Percentiles rank a stretch among this genome's conserved stretches.
Conservation (phyloP, 768 basidiomycete genomes). For the Tylopilus vinaceipallidus region DNA sequence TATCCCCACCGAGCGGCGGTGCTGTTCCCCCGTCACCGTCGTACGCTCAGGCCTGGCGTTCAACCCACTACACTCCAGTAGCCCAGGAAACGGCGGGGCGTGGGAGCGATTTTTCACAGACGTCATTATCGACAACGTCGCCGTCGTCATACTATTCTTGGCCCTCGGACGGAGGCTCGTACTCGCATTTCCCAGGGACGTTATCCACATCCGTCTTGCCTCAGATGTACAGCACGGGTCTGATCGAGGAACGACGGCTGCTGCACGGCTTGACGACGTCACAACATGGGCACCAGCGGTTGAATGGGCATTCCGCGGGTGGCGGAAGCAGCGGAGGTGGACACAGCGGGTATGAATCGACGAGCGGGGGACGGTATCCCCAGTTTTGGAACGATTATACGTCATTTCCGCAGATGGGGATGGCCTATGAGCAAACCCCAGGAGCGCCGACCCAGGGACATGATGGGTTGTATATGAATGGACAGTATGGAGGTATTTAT, state of each 20-base stretch:
- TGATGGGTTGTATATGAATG: conserved; percentile 23
- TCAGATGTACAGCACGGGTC: conserved; percentile 72
- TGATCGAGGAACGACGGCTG: conserved; percentile 50
- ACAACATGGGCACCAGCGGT: conserved; percentile 18
- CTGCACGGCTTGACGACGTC: conserved; percentile 11
- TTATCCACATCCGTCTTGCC: conserved; percentile 73
- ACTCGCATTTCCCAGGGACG: conserved; percentile 41
- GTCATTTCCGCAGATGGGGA: conserved; percentile 47
- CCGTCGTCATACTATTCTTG: conserved; percentile 44
- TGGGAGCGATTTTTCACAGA: conserved; percentile 8
- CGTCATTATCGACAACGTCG: conserved; percentile 14
- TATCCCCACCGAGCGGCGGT: conserved; percentile 1
- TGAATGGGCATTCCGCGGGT: conserved; percentile 13
- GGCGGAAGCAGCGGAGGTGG: conserved; percentile 2
- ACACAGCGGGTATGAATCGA: conserved; percentile 21
- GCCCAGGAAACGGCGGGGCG: conserved; percentile 10
- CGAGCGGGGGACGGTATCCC: conserved; percentile 38
- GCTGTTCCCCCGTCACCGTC: conserved; percentile 13
- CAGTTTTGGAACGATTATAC: conserved; percentile 59
- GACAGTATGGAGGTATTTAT: conserved; percentile 27
- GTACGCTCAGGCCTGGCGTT: conserved; percentile 31
- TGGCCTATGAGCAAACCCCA: conserved; percentile 33
- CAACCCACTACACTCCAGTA: conserved; percentile 20
- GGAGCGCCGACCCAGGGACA: conserved; percentile 15
- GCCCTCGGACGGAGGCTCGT: conserved; percentile 33